Evolutionary conservation across 139 green algal genomes (phyloP).

Genomic region (Eudorina sp.): DNA sequence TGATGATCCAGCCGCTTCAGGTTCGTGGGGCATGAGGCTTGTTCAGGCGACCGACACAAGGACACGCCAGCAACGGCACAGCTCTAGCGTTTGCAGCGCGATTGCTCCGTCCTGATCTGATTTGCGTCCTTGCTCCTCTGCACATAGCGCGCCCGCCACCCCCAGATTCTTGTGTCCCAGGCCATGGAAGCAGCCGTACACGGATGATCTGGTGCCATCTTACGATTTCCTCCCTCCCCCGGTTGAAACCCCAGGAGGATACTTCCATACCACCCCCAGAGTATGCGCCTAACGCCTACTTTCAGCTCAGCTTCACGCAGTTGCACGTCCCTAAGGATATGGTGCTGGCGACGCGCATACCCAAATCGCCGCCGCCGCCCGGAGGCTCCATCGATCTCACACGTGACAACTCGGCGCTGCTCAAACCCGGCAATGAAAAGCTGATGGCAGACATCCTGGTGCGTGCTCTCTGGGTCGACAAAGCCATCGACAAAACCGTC

Average conservation of each 20-base stretch:
- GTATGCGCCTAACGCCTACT: constrained; percentile 62
- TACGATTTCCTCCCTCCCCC: too few relatives aligned
- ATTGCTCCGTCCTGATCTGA: too few relatives aligned
- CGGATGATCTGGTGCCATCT: too few relatives aligned
- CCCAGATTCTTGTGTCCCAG: too few relatives aligned
- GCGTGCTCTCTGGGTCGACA: not conserved
- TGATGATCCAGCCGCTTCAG: constrained; percentile 27
- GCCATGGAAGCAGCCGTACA: too few relatives aligned
- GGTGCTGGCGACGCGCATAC: constrained; percentile 40
- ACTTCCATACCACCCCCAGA: constrained; percentile 38
- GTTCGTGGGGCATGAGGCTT: constrained; percentile 1
- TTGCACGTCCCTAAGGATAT: constrained; percentile 28
- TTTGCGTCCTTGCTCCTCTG: too few relatives aligned
- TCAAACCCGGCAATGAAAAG: constrained; percentile 43
- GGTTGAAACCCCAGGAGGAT: constrained; percentile 60
- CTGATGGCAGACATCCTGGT: constrained; percentile 47
- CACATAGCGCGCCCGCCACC: too few relatives aligned
- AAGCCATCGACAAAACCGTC: too few relatives aligned
- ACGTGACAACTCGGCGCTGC: constrained; percentile 22
- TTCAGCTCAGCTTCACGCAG: constrained; percentile 63
- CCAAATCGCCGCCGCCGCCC: constrained; percentile 4
- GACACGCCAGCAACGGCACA: too few relatives aligned
- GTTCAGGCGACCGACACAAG: too few relatives aligned
- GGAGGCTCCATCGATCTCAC: constrained; percentile 56
- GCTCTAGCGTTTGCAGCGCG: too few relatives aligned